Evolutionary conservation across 805 yeast genomes (phyloP).

Genomic region (Kuraishia borneana): DNA sequence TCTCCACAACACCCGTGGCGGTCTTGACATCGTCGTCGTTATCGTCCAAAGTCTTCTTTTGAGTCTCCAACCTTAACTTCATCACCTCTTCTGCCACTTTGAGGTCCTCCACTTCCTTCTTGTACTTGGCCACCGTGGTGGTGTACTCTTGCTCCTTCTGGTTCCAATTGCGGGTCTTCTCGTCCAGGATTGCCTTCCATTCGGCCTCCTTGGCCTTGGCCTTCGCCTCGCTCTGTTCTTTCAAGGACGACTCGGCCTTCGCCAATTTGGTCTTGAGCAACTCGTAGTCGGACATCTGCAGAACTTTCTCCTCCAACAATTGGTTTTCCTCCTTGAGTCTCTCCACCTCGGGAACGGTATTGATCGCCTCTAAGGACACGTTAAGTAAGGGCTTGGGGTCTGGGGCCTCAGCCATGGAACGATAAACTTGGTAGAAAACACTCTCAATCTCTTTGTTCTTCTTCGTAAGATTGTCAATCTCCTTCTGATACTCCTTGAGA

Average conservation of each 20-base stretch:
- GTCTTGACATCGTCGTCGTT: conserved; percentile 13
- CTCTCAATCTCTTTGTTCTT: conserved; percentile 68
- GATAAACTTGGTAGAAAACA: conserved; percentile 63
- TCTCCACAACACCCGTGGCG: conserved; percentile 34
- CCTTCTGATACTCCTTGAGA: conserved; percentile 72
- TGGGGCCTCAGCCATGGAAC: conserved; percentile 78
- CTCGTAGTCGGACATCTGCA: conserved; percentile 69
- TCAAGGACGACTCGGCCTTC: conserved; percentile 49
- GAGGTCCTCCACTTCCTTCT: conserved; percentile 50
- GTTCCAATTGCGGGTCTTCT: conserved; percentile 61
- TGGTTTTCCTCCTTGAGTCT: conserved; percentile 38
- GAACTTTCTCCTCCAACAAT: conserved; percentile 43
- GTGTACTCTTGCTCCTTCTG: conserved; percentile 40
- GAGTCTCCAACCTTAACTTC: conserved; percentile 41
- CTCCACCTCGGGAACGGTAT: conserved; percentile 40
- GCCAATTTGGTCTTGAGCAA: conserved; percentile 52
- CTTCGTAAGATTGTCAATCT: conserved; percentile 72
- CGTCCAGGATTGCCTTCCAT: conserved; percentile 54
- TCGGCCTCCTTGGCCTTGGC: conserved; percentile 68
- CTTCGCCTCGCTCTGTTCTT: conserved; percentile 39
- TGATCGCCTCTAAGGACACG: conserved; percentile 52
- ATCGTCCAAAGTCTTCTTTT: conserved; percentile 26
- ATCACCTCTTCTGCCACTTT: conserved; percentile 56
- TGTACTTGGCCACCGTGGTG: conserved; percentile 39
- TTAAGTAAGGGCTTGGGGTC: conserved; percentile 74